Evolutionary conservation across 768 basidiomycete species (phyloP), one percentile per base, ranked within the genome.

Genomic region (Lentinula edodes): DNA sequence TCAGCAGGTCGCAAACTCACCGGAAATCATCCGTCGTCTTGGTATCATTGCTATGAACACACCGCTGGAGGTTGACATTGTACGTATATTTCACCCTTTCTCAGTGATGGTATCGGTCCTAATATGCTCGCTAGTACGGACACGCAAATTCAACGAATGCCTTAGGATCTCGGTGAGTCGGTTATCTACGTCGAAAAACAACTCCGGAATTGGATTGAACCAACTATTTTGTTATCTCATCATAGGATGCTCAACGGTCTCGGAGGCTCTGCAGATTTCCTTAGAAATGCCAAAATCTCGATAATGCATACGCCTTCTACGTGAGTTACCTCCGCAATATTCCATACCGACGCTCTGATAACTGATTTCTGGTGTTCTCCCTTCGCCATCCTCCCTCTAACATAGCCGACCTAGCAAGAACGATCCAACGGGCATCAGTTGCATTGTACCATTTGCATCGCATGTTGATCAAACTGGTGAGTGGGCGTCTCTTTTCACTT

Each of bases 21-120:
- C 80, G 3, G 80, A 81, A 65, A 71, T 81, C 54, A 80, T 81
- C 62, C 69, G 80, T 9, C 71, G 80, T 3, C 72, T 81, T 10
- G 80, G 80, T 58, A 68, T 80, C 56, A 81, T 81, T 36, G 80
- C 80, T 8, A 81, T 81, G 80, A 81, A 81, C 63, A 80, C 80
- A 0, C 79, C 80, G 0, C 67, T 81, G 8, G 80, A 81, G 66
- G 79, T 81, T 6, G 80, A 81, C 63, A 80, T 80, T 52, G 77
- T 78, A 51, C 34, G 75, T 74, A 10, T 3, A 8, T 1, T 39
- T 39, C 8, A 39, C 38, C 38, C 13, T 6, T 55, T 6, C 7
- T 3, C 28, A 28, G 28, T 28, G 0, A 3, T 28, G 2, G 2
- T 41, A 5, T 23, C 15, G n/a, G 9, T 36, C 13, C n/a, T 52